Percentiles rank a stretch among this genome's conserved stretches.
Evolutionary conservation across 1,284 basidiomycete genomes (phyloP).

Genomic region (Singerocomus inundabilis): DNA sequence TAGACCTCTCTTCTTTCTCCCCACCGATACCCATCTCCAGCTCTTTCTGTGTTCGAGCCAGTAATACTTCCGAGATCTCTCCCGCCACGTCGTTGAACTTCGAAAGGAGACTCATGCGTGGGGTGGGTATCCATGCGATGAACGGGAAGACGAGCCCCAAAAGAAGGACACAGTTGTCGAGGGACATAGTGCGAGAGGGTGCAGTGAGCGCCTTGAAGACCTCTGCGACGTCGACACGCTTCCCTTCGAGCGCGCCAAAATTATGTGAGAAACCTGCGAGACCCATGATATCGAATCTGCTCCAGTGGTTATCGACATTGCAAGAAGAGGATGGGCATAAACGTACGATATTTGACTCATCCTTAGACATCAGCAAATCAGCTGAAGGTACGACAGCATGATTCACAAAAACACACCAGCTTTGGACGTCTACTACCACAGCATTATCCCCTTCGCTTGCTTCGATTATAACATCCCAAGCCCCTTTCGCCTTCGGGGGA

Average conservation of each 20-base stretch:
- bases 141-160: constrained; percentile 43
- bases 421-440: constrained; percentile 54
- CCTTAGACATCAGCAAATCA: constrained; percentile 26
- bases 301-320: constrained; percentile 28
- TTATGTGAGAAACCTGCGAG: constrained; percentile 50
- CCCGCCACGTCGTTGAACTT: constrained; percentile 41
- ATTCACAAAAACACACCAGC: constrained; percentile 13
- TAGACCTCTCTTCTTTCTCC: constrained; percentile 44
- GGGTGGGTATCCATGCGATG: constrained; percentile 42
- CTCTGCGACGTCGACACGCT: constrained; percentile 22
- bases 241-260: constrained; percentile 34
- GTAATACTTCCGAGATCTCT: constrained; percentile 45
- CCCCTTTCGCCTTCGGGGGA: constrained; percentile 36
- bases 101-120: constrained; percentile 34
- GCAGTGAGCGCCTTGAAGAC: background rate
- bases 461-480: constrained; percentile 50
- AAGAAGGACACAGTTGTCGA: constrained; percentile 23
- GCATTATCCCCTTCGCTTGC: constrained; percentile 25
- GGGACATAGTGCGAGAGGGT: background rate
- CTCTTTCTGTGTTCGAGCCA: constrained; percentile 43
- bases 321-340: background rate
- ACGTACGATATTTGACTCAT: constrained; percentile 48
- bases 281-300: constrained; percentile 31
- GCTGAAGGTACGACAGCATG: too few species aligned
- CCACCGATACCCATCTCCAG: constrained; percentile 32